Evolutionary conservation across 1,284 basidiomycete species (phyloP).

Genomic region (Ustanciosporium gigantosporum): DNA sequence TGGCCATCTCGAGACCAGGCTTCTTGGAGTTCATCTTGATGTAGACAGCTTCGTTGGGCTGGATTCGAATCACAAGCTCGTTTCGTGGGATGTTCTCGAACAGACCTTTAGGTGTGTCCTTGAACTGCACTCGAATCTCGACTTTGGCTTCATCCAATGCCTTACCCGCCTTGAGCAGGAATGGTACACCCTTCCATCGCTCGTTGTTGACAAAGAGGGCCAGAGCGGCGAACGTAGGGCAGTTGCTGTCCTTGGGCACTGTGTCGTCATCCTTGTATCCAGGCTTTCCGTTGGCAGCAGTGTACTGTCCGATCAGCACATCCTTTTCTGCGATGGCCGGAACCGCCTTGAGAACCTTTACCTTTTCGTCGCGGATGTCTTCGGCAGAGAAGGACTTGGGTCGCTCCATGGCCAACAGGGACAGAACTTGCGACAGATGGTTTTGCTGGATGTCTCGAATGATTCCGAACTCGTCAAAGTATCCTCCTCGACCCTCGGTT

Average conservation of each 20-base stretch:
- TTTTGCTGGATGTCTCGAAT: conserved; percentile 62
- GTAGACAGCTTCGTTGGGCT: conserved; percentile 59
- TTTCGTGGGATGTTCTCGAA: conserved; percentile 49
- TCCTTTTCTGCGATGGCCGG: conserved; percentile 56
- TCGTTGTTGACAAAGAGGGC: conserved; percentile 56
- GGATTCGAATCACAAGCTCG: conserved; percentile 59
- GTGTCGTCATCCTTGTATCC: conserved; percentile 62
- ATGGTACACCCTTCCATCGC: conserved; percentile 59
- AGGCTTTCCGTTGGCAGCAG: conserved; percentile 59
- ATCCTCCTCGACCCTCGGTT: conserved; percentile 62
- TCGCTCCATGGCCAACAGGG: conserved; percentile 61
- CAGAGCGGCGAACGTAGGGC: conserved; percentile 61
- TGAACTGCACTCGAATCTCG: conserved; percentile 59
- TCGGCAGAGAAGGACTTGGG: conserved; percentile 60
- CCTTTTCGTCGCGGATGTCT: conserved; percentile 61
- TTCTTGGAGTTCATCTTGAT: conserved; percentile 57
- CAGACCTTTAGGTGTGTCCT: conserved; percentile 42
- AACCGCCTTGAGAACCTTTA: conserved; percentile 59
- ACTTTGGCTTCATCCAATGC: conserved; percentile 60
- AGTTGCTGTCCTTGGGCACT: conserved; percentile 62
- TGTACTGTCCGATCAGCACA: conserved; percentile 61
- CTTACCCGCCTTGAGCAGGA: conserved; percentile 60
- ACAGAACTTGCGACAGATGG: conserved; percentile 60
- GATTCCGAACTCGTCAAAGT: conserved; percentile 63
- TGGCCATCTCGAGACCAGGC: conserved; percentile 48